These are phyloP conservation scores for Didymella arachidicola DNA, from an alignment of 2,329 filamentous ascomycete genomes.

Conservation along the genomic window DNA sequence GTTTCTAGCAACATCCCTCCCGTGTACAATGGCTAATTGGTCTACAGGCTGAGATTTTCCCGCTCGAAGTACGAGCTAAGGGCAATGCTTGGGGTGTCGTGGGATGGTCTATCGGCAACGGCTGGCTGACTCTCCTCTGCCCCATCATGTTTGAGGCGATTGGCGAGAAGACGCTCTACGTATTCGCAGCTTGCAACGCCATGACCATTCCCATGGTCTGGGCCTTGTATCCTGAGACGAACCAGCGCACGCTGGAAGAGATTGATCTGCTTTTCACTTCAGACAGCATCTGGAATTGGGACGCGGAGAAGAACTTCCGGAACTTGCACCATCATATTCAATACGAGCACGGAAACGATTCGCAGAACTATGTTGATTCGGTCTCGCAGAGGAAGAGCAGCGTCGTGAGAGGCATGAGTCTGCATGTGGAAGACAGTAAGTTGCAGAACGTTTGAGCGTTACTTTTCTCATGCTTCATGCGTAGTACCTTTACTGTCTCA, in stretches of 20 bases:
- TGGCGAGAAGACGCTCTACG: constrained; percentile 74
- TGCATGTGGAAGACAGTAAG: constrained; percentile 19
- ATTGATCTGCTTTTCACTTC: constrained; percentile 77
- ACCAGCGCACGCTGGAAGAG: constrained; percentile 76
- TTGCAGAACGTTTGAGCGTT: constrained; percentile 6
- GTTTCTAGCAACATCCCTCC: not conserved
- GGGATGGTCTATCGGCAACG: constrained; percentile 79
- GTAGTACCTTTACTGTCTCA: constrained; percentile 10
- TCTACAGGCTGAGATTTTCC: constrained; percentile 71
- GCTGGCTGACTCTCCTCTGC: constrained; percentile 62
- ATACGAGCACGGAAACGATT: constrained; percentile 8
- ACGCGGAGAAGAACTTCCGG: constrained; percentile 43
- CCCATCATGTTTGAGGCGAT: constrained; percentile 64
- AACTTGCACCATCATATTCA: constrained; percentile 27
- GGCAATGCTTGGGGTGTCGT: constrained; percentile 80
- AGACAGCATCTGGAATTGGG: constrained; percentile 72
- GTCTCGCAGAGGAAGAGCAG: constrained; percentile 8
- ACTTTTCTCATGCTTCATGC: constrained; percentile 6
- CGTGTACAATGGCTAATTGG: not conserved
- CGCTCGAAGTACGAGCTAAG: constrained; percentile 72
- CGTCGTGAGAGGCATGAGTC: constrained; percentile 12
- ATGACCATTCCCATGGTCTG: constrained; percentile 74
- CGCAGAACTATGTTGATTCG: constrained; percentile 11
- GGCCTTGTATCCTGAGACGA: constrained; percentile 77
- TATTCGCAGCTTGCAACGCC: constrained; percentile 74